These are phyloP conservation scores for Tylopilus sp. DNA, from an alignment of 1,284 basidiomycete genomes.

Conservation along the genomic window DNA sequence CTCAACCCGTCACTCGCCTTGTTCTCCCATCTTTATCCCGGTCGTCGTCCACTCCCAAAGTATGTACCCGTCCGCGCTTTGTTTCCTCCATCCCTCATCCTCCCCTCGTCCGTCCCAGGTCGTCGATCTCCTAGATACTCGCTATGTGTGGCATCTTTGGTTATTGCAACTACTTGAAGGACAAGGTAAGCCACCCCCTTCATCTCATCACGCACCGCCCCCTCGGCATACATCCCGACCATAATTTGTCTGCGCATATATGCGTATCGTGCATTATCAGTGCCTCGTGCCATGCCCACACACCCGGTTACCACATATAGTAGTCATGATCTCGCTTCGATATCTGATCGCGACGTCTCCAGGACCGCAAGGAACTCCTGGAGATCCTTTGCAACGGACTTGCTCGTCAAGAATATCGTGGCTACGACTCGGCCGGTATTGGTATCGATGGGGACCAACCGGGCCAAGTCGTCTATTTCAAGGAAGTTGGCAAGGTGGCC, in stretches of 20 bases:
- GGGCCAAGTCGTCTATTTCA: slow-evolving; percentile 82
- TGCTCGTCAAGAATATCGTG: slow-evolving; percentile 94
- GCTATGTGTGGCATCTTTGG: slow-evolving; percentile 93
- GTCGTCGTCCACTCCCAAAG: slow-evolving; percentile 17
- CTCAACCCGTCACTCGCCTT: not conserved
- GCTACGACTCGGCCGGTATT: slow-evolving; percentile 96
- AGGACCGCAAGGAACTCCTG: slow-evolving; percentile 90
- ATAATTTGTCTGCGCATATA: slow-evolving; percentile 15
- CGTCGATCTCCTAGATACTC: slow-evolving; percentile 1
- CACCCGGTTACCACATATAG: slow-evolving; percentile 20
- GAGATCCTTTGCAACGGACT: slow-evolving; percentile 92
- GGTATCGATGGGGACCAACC: slow-evolving; percentile 91
- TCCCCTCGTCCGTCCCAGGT: not conserved
- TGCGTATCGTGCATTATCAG: slow-evolving; percentile 5
- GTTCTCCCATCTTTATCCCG: slow-evolving; percentile 26
- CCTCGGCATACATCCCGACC: slow-evolving; percentile 2
- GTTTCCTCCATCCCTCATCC: not conserved
- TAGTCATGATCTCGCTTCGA: slow-evolving; percentile 9
- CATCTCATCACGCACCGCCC: slow-evolving; percentile 4
- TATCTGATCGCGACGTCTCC: slow-evolving; percentile 19
- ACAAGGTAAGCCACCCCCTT: slow-evolving; percentile 61
- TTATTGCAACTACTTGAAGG: slow-evolving; percentile 89
- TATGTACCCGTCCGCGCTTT: slow-evolving; percentile 10
- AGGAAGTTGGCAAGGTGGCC: slow-evolving; percentile 98
- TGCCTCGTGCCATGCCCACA: not conserved